A percentile compares a stretch with the other conserved stretches of the same genome.
Conservation (phyloP, 345 rosid genomes). For the Leavenworthia alabamica region DNA sequence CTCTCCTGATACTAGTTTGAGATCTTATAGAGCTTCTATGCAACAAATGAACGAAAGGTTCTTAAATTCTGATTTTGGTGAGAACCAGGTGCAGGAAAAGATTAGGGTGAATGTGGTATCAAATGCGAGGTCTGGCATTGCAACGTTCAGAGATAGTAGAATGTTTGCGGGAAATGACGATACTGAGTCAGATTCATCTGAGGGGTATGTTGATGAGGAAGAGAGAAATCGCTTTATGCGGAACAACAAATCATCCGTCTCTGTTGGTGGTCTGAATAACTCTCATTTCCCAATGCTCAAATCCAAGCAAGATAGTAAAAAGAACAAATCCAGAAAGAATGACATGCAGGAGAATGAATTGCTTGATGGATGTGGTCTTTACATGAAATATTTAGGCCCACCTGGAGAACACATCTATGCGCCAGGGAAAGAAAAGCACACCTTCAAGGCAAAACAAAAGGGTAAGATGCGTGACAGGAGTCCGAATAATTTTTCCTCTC, state of each 20-base stretch:
- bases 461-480: constrained; percentile 55
- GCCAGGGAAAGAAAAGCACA: constrained; percentile 35
- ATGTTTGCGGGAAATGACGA: constrained; percentile 47
- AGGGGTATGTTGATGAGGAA: constrained; percentile 48
- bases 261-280: constrained; percentile 40
- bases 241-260: constrained; percentile 45
- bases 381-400: constrained; percentile 33
- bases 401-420: constrained; percentile 36
- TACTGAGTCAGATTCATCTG: constrained; percentile 83
- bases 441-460: constrained; percentile 65
- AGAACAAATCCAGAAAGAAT: constrained; percentile 37
- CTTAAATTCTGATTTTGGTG: constrained; percentile 47
- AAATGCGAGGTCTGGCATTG: constrained; percentile 44
- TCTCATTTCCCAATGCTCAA: constrained; percentile 44
- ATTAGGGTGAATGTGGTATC: constrained; percentile 42
- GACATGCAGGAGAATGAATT: constrained; percentile 35
- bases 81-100: constrained; percentile 51
- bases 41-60: constrained; percentile 53
- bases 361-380: constrained; percentile 36
- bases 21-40: constrained; percentile 44
- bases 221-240: constrained; percentile 46
- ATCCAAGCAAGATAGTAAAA: constrained; percentile 41
- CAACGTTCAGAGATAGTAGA: constrained; percentile 41
- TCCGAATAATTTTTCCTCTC: constrained; percentile 39
- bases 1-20: constrained; percentile 48